A percentile compares a stretch with the other conserved stretches of the same genome.
Evolutionary conservation across 129 eudicot genomes (phyloP).

Genomic region (Smallanthus sonchifolius): DNA sequence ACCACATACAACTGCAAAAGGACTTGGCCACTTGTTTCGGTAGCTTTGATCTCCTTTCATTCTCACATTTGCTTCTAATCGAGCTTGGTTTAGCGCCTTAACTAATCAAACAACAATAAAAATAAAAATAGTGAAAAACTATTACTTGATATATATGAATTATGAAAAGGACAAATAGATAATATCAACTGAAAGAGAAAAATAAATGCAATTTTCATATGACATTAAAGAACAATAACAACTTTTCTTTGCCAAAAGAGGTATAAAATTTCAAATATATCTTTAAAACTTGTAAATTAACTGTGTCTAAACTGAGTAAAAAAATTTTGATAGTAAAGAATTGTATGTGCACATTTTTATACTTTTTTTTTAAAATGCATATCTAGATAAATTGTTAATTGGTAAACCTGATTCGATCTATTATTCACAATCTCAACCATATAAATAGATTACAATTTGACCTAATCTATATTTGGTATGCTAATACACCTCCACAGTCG

Average conservation of each 20-base stretch:
- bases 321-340: too few species aligned
- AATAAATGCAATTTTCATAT: not conserved
- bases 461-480: too few species aligned
- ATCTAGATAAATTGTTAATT: too few species aligned
- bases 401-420: too few species aligned
- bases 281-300: too few species aligned
- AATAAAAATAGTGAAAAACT: not conserved
- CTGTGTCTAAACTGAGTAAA: too few species aligned
- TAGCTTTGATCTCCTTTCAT: conserved; percentile 41
- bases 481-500: too few species aligned
- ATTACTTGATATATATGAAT: not conserved
- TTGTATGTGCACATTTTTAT: too few species aligned
- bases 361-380: too few species aligned
- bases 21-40: conserved; percentile 79
- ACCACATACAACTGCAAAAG: conserved; percentile 52
- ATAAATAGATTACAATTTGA: too few species aligned
- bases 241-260: not conserved
- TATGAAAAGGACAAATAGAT: not conserved
- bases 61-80: conserved; percentile 68
- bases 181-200: not conserved
- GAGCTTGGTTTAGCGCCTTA: conserved; percentile 70
- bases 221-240: not conserved
- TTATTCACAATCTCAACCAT: too few species aligned
- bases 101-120: conserved; percentile 24
- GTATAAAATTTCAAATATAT: not conserved